A percentile compares a stretch with the other conserved stretches of the same genome.
These are phyloP conservation scores for Phylloporus sp. DNA, from an alignment of 768 basidiomycete genomes.

Conservation along the genomic window DNA sequence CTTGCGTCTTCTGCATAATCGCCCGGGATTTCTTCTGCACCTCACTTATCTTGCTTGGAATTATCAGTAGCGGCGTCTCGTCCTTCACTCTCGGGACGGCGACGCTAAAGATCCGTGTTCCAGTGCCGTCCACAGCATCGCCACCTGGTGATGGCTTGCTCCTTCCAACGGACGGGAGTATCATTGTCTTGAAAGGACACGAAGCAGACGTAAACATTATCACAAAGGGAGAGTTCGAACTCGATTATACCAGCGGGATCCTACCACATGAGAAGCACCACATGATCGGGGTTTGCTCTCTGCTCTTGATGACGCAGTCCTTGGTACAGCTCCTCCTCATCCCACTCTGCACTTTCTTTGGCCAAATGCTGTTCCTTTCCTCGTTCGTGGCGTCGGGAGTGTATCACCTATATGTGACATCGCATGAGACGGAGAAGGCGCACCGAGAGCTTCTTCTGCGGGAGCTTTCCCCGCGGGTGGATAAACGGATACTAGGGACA, in stretches of 20 bases:
- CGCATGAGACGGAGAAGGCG: slow-evolving; percentile 27
- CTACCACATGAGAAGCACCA: slow-evolving; percentile 2
- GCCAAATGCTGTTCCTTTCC: slow-evolving; percentile 29
- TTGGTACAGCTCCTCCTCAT: slow-evolving; percentile 30
- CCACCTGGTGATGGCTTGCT: slow-evolving; percentile 32
- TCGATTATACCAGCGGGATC: slow-evolving; percentile 19
- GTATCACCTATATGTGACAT: slow-evolving; percentile 31
- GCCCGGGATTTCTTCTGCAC: slow-evolving; percentile 24
- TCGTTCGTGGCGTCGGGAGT: slow-evolving; percentile 29
- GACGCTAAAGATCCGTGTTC: slow-evolving; percentile 18
- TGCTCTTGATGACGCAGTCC: slow-evolving; percentile 29
- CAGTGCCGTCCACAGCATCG: slow-evolving; percentile 20
- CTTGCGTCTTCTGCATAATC: slow-evolving; percentile 18
- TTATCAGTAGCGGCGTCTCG: slow-evolving; percentile 30
- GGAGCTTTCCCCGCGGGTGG: slow-evolving; percentile 5
- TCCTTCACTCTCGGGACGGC: slow-evolving; percentile 28
- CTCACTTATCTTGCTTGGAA: slow-evolving; percentile 30
- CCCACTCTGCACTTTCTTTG: slow-evolving; percentile 29
- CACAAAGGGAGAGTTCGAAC: slow-evolving; percentile 31
- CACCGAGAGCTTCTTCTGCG: slow-evolving; percentile 19
- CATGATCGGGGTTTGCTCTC: slow-evolving; percentile 19
- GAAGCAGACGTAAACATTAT: slow-evolving; percentile 28
- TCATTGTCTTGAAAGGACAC: slow-evolving; percentile 27
- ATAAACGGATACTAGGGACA: slow-evolving; percentile 19
- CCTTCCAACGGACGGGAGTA: slow-evolving; percentile 11